Percentiles rank a stretch among this genome's conserved stretches.
Conservation (phyloP, 2,329 filamentous ascomycete genomes). For the Aspergillus sp. region DNA sequence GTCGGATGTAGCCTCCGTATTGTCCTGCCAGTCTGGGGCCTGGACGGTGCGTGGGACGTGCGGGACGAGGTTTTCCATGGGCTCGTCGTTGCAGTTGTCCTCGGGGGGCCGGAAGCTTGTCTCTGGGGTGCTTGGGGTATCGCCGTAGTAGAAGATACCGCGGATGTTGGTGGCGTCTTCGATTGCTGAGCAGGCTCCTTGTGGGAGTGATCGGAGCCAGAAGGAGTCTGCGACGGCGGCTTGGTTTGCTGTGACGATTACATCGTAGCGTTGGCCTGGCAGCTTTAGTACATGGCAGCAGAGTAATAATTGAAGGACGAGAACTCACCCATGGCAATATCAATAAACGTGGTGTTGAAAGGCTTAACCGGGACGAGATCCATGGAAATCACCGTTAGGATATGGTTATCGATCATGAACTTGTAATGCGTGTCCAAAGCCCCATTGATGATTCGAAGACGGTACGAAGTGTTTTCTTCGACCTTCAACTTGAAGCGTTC, state of each 20-base stretch:
- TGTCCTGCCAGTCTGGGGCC: background rate
- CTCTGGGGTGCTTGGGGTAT: constrained; percentile 14
- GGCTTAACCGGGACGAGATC: constrained; percentile 61
- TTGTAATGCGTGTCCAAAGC: constrained; percentile 27
- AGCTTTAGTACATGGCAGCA: background rate
- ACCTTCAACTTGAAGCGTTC: constrained; percentile 48
- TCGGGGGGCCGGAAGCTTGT: constrained; percentile 20
- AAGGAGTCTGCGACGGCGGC: constrained; percentile 21
- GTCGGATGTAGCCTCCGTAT: background rate
- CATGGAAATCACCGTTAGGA: constrained; percentile 56
- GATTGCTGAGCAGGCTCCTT: constrained; percentile 44
- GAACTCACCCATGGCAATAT: constrained; percentile 44
- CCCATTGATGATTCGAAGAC: constrained; percentile 28
- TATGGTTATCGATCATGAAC: constrained; percentile 56
- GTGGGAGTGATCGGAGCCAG: constrained; percentile 48
- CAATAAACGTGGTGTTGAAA: constrained; percentile 49
- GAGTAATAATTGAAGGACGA: background rate
- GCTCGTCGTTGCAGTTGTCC: constrained; percentile 28
- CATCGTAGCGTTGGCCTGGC: constrained; percentile 40
- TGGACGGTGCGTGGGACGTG: constrained; percentile 20
- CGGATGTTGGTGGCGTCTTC: constrained; percentile 45
- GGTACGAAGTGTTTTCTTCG: constrained; percentile 37
- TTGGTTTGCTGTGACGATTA: constrained; percentile 33
- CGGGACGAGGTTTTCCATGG: constrained; percentile 25
- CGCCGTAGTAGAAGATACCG: constrained; percentile 49